A percentile compares a stretch with the other conserved stretches of the same genome.
phyloP scores from a whole-genome alignment of 2,329 filamentous ascomycete species.

The Colletotrichum neosansevieriae region DNA sequence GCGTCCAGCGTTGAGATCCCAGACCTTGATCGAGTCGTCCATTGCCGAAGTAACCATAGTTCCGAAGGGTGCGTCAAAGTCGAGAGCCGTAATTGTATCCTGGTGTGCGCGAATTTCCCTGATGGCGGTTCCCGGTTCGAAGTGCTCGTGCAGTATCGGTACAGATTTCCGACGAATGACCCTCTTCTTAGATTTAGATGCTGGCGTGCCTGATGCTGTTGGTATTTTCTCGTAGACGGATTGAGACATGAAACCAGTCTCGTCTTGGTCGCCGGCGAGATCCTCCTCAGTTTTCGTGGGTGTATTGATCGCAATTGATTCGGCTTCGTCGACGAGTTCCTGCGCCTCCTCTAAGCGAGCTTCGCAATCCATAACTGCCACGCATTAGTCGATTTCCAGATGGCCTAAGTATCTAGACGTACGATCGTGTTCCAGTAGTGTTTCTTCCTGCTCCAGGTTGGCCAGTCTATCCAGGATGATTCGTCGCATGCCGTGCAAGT shows the following conservation, averaged over 20 bases:
- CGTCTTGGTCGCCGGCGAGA: slow-evolving; percentile 62
- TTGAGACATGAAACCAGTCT: slow-evolving; percentile 89
- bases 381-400: slow-evolving; percentile 47
- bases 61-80: slow-evolving; percentile 98
- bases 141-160: slow-evolving; percentile 95
- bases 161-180: slow-evolving; percentile 82
- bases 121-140: slow-evolving; percentile 89
- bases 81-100: slow-evolving; percentile 88
- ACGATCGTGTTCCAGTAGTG: slow-evolving; percentile 89
- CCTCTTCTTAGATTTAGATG: slow-evolving; percentile 64
- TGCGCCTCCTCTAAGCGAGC: slow-evolving; percentile 72
- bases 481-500: slow-evolving; percentile 90
- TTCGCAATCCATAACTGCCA: slow-evolving; percentile 72
- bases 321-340: slow-evolving; percentile 68
- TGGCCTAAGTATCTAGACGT: slow-evolving; percentile 50
- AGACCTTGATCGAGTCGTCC: slow-evolving; percentile 94
- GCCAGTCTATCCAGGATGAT: slow-evolving; percentile 91
- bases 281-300: slow-evolving; percentile 67
- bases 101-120: slow-evolving; percentile 89
- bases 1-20: slow-evolving; percentile 93
- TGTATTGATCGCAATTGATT: slow-evolving; percentile 65
- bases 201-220: slow-evolving; percentile 59
- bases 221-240: slow-evolving; percentile 96
- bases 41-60: slow-evolving; percentile 92
- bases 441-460: slow-evolving; percentile 89